phyloP scores from a whole-genome alignment of 257 asterid genomes.

The Gynochthodes officinalis region DNA sequence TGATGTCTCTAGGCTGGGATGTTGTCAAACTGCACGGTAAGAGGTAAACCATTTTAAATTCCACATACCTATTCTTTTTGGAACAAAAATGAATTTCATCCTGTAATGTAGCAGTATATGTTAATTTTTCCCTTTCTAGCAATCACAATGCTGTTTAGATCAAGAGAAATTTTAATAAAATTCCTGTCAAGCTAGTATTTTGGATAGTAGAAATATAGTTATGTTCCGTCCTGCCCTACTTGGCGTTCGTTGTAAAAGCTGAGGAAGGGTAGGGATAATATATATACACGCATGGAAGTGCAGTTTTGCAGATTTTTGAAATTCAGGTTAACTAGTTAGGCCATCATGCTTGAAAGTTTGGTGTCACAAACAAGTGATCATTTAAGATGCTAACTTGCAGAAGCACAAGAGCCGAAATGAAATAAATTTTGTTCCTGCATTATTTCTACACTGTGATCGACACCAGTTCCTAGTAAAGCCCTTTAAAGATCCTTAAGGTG shows the following conservation, averaged over 20 bases:
- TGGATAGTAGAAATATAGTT: not conserved
- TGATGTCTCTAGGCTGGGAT: conserved; percentile 26
- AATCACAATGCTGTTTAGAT: conserved; percentile 7
- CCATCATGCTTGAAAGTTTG: too few relatives aligned
- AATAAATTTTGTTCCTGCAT: too few relatives aligned
- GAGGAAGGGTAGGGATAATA: conserved; percentile 10
- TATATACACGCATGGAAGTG: not conserved
- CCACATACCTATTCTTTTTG: conserved; percentile 23
- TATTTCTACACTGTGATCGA: too few relatives aligned
- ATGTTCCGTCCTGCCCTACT: too few relatives aligned
- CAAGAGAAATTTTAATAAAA: conserved; percentile 14
- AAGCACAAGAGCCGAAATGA: too few relatives aligned
- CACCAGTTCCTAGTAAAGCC: too few relatives aligned
- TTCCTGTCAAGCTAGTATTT: conserved; percentile 1
- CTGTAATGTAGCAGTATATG: conserved; percentile 13
- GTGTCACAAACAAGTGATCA: too few relatives aligned
- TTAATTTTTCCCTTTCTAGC: not conserved
- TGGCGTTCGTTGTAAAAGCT: not conserved
- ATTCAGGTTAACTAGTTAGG: too few relatives aligned
- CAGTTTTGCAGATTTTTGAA: too few relatives aligned
- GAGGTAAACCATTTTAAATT: conserved; percentile 21
- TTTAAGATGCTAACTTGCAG: too few relatives aligned
- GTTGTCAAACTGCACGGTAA: conserved; percentile 13
- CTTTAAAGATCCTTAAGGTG: too few relatives aligned
- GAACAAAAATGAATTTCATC: conserved; percentile 13